A percentile compares a stretch with the other conserved stretches of the same genome.
phyloP scores from a whole-genome alignment of 441 rosid species.

The Hura crepitans region DNA sequence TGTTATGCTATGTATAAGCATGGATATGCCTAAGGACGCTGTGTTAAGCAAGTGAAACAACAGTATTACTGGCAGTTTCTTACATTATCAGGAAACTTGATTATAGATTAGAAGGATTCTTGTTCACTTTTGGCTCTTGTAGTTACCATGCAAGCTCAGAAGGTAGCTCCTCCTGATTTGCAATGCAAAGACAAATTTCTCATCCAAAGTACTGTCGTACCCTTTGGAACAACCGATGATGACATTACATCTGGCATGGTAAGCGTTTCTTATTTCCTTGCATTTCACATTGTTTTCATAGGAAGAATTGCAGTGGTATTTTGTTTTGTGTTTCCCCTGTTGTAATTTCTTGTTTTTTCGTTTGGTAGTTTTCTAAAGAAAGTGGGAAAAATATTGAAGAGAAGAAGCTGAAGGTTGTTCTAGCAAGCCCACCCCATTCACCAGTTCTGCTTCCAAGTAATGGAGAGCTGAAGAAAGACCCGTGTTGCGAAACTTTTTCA shows the following conservation, averaged over 20 bases:
- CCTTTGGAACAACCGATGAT: slow-evolving; percentile 37
- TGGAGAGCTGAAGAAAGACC: slow-evolving; percentile 40
- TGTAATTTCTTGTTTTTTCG: not conserved
- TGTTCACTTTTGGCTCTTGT: slow-evolving; percentile 10
- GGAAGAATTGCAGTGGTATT: not conserved
- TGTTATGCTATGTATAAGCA: not conserved
- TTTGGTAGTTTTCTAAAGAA: slow-evolving; percentile 44
- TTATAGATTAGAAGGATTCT: not conserved
- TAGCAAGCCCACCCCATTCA: slow-evolving; percentile 33
- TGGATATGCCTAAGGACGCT: not conserved
- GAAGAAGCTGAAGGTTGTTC: slow-evolving; percentile 44
- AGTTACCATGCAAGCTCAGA: slow-evolving; percentile 57
- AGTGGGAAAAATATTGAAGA: slow-evolving; percentile 41
- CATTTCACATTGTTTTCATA: not conserved
- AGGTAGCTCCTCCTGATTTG: slow-evolving; percentile 39
- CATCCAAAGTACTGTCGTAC: slow-evolving; percentile 43
- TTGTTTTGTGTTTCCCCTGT: not conserved
- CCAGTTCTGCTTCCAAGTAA: slow-evolving; percentile 37
- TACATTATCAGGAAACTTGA: not conserved
- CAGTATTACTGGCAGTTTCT: not conserved
- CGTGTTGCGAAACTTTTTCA: slow-evolving; percentile 21
- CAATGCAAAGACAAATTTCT: slow-evolving; percentile 56
- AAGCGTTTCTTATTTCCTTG: not conserved
- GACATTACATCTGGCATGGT: slow-evolving; percentile 41
- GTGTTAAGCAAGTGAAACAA: not conserved